Evolutionary conservation across 345 rosid genomes (phyloP).

Genomic region (Euclidium syriacum): DNA sequence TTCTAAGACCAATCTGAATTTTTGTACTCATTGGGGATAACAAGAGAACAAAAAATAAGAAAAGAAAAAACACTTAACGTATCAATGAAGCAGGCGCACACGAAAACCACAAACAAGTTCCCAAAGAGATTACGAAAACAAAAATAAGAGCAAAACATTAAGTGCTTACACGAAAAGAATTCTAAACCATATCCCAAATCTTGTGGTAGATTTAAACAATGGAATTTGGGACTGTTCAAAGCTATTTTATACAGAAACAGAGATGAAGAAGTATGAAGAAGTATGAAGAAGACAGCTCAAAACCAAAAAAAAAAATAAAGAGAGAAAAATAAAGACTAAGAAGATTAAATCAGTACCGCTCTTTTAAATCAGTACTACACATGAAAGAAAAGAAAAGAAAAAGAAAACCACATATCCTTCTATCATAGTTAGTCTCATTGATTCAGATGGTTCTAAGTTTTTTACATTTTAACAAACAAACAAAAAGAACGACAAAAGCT

Average conservation of each 20-base stretch:
- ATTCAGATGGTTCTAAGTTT: too few species aligned
- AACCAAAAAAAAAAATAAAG: not conserved
- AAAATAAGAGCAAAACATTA: constrained; percentile 1
- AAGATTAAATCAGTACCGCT: constrained; percentile 5
- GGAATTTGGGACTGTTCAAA: not conserved
- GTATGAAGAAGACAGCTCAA: constrained; percentile 10
- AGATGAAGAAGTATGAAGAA: too few species aligned
- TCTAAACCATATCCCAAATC: not conserved
- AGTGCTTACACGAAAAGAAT: constrained; percentile 30
- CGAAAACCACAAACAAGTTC: constrained; percentile 16
- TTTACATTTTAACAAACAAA: too few species aligned
- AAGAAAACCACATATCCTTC: too few species aligned
- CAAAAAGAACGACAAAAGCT: too few species aligned
- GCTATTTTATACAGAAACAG: constrained; percentile 11
- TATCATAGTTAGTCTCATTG: too few species aligned
- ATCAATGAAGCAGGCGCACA: not conserved
- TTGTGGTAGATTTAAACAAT: not conserved
- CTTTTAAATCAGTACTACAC: constrained; percentile 32
- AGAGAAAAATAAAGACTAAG: too few species aligned
- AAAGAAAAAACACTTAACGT: constrained; percentile 2
- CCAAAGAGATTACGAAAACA: constrained; percentile 23
- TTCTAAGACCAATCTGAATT: not conserved
- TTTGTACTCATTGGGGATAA: not conserved
- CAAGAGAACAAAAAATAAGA: not conserved
- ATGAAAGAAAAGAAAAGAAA: not conserved